Base-by-base conservation (phyloP, 306 rosid genomes). In the Mimosa pudica region DNA sequence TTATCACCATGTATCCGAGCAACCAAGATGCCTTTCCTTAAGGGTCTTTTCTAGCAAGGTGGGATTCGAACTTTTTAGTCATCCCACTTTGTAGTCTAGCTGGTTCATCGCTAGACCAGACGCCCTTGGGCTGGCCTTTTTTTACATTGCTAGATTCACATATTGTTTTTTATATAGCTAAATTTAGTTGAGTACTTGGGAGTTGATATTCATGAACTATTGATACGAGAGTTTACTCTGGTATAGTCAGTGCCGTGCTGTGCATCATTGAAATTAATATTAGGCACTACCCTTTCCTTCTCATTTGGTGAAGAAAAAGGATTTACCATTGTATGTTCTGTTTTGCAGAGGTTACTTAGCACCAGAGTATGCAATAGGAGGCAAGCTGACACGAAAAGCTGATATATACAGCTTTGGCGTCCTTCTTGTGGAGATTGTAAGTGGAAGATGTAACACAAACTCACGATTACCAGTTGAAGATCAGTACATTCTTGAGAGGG, bases 381-480 rank as follows among this genome's bases (percentile, higher is more conserved):
- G 98, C 38, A 97, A 90, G 76, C 81, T 94, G 72, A 94, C 98
- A 6, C 85, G 97, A 73, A 94, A 84, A 89, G 96, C 98, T 58
- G 98, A 94, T 84, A 71, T 94, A 46, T 94, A 94, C 85, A 89
- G 98, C 79, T 94, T 94, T 17, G 98, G 98, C 0, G 98, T 92
- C 54, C 97, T 94, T 30, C 91, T 94, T 52, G 82, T 92, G 71
- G 98, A 94, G 85, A 89, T 94, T 79, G 92, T 92, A 77, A 89
- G 91, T 46, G 98, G 98, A 70, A 91, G 97, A 81, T 81, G 88
- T 51, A 91, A 94, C 90, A 91, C 92, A 41, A 92, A 92, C 78
- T 75, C 89, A 24, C 75, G 77, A 48, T 87, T 94, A 60, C 97
- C 96, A 4, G 24, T 77, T 30, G 94, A 77, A 75, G 95, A 94